Conservation (phyloP, 106 monocot species). For the Xerophyta viscosa region DNA sequence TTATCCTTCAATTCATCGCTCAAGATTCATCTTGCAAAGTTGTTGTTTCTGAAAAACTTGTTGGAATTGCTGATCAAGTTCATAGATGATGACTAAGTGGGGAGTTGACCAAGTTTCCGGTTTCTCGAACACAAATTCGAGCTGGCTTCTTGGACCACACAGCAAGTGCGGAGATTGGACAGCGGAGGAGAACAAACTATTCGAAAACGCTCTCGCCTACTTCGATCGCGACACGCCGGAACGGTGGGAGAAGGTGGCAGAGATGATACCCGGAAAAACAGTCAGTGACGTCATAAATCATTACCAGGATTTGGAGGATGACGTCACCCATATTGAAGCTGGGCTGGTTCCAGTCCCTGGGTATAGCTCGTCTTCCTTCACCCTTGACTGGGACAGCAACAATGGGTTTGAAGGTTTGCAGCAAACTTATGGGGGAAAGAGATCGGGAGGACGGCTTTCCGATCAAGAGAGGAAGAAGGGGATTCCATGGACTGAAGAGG, state of each 20-base stretch:
- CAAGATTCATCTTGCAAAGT: neutral
- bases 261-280: conserved; percentile 52
- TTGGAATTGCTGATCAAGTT: too few species aligned
- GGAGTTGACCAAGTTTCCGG: conserved; percentile 8
- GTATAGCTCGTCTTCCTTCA: conserved; percentile 26
- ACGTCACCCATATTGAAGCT: conserved; percentile 61
- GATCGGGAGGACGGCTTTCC: conserved; percentile 11
- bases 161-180: conserved; percentile 35
- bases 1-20: too few species aligned
- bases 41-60: neutral
- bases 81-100: conserved; percentile 12
- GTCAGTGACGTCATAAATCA: conserved; percentile 42
- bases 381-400: conserved; percentile 27
- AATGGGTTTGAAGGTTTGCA: conserved; percentile 11
- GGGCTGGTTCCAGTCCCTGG: conserved; percentile 46
- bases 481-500: conserved; percentile 50
- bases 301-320: conserved; percentile 57
- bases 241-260: conserved; percentile 53
- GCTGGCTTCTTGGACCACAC: neutral
- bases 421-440: conserved; percentile 17
- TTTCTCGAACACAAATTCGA: neutral
- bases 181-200: conserved; percentile 68
- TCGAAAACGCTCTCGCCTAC: conserved; percentile 64
- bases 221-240: conserved; percentile 48
- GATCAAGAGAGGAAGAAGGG: conserved; percentile 63